Evolutionary conservation across 208 protist genomes (phyloP).

Genomic region (Leptomonas seymouri): DNA sequence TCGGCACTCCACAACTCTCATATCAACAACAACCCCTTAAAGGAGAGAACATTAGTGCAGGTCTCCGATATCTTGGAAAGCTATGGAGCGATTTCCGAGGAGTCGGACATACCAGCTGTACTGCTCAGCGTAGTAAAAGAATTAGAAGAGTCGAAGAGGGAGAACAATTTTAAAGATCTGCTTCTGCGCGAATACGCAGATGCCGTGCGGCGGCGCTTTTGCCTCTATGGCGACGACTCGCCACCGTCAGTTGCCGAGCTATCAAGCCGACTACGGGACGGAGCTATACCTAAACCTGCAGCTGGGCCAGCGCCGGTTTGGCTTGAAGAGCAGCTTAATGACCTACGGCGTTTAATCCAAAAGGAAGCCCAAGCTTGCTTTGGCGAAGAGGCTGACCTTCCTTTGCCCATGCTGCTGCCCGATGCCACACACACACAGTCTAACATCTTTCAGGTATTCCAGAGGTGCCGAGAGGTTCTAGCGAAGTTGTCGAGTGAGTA

Average conservation of each 20-base stretch:
- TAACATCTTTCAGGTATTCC: conserved; percentile 20
- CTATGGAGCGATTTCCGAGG: conserved; percentile 40
- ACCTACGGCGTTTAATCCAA: conserved; percentile 7
- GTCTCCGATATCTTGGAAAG: conserved; percentile 65
- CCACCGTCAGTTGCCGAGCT: conserved; percentile 31
- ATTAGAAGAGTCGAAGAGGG: conserved; percentile 48
- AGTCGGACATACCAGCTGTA: conserved; percentile 40
- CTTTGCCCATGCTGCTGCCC: conserved; percentile 14
- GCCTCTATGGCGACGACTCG: conserved; percentile 45
- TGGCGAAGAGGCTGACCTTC: conserved; percentile 9
- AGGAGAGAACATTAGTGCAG: conserved; percentile 31
- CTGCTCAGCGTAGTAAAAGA: conserved; percentile 54
- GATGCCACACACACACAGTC: conserved; percentile 13
- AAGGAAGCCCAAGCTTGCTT: conserved; percentile 9
- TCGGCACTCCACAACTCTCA: conserved; percentile 9
- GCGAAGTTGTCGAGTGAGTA: conserved; percentile 17
- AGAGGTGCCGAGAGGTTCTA: conserved; percentile 2
- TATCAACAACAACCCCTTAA: neutral
- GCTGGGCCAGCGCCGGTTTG: conserved; percentile 9
- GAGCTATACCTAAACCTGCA: neutral
- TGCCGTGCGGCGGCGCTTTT: conserved; percentile 37
- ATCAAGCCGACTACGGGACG: conserved; percentile 17
- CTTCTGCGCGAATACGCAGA: conserved; percentile 59
- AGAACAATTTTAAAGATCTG: conserved; percentile 45
- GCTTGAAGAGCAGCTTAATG: conserved; percentile 28